phyloP scores from a whole-genome alignment of 2,329 filamentous ascomycete species.

The Paecilomyces niveus region DNA sequence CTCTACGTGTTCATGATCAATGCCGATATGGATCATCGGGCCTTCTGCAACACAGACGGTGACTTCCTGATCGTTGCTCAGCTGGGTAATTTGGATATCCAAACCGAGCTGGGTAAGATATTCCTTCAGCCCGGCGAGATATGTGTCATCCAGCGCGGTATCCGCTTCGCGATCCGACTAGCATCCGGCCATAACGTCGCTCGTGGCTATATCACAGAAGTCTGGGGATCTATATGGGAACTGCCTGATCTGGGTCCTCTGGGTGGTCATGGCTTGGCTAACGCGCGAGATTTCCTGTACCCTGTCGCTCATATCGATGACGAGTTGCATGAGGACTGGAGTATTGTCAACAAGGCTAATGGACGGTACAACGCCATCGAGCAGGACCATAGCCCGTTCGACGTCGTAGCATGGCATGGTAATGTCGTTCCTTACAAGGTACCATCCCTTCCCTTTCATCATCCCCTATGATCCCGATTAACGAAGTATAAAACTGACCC shows the following conservation, averaged over 20 bases:
- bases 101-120: conserved; percentile 56
- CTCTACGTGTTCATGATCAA: conserved; percentile 50
- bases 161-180: conserved; percentile 50
- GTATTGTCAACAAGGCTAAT: conserved; percentile 52
- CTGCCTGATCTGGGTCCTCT: conserved; percentile 59
- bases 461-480: background rate
- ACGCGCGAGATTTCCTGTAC: conserved; percentile 55
- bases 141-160: conserved; percentile 55
- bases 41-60: conserved; percentile 55
- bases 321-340: conserved; percentile 45
- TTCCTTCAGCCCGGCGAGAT: conserved; percentile 58
- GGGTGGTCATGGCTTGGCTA: conserved; percentile 58
- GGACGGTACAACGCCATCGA: conserved; percentile 50
- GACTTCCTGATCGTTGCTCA: conserved; percentile 58
- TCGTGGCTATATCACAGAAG: conserved; percentile 56
- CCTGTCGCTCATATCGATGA: conserved; percentile 52
- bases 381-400: conserved; percentile 58
- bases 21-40: conserved; percentile 46
- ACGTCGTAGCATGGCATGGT: conserved; percentile 62
- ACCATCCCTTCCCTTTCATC: background rate
- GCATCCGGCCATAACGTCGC: conserved; percentile 46
- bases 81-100: conserved; percentile 54
- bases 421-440: conserved; percentile 54
- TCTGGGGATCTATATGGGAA: conserved; percentile 55
- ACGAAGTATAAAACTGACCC: background rate